These are phyloP conservation scores for Mycena maculata DNA, from an alignment of 768 basidiomycete genomes.

Conservation along the genomic window DNA sequence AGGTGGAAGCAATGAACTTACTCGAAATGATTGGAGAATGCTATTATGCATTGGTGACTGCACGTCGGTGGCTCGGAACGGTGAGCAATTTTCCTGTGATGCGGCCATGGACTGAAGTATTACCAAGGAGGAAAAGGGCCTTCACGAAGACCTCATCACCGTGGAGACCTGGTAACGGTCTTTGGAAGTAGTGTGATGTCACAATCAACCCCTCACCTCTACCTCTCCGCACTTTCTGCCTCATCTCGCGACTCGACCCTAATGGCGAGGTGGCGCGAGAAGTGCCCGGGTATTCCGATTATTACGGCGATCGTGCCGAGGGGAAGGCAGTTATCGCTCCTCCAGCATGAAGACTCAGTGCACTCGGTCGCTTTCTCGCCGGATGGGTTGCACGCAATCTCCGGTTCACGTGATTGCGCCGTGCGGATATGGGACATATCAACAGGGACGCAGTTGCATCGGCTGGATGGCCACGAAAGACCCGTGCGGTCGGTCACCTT, in stretches of 20 bases:
- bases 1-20: background rate
- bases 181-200: background rate
- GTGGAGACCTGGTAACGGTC: background rate
- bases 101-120: background rate
- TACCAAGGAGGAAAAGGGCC: background rate
- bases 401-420: background rate
- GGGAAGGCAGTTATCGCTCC: background rate
- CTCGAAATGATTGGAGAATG: background rate
- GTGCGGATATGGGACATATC: background rate
- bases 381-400: background rate
- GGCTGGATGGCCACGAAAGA: background rate
- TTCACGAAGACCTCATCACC: background rate
- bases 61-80: background rate
- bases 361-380: background rate
- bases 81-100: background rate
- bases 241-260: background rate
- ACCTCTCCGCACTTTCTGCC: too few relatives aligned
- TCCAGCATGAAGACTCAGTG: background rate
- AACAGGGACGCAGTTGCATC: background rate
- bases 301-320: background rate
- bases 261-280: background rate
- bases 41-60: background rate
- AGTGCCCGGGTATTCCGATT: background rate
- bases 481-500: too few relatives aligned
- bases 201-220: too few relatives aligned